Percentiles rank a stretch among this genome's conserved stretches.
Conservation (phyloP, 306 rosid species). For the Rosa multiflora region DNA sequence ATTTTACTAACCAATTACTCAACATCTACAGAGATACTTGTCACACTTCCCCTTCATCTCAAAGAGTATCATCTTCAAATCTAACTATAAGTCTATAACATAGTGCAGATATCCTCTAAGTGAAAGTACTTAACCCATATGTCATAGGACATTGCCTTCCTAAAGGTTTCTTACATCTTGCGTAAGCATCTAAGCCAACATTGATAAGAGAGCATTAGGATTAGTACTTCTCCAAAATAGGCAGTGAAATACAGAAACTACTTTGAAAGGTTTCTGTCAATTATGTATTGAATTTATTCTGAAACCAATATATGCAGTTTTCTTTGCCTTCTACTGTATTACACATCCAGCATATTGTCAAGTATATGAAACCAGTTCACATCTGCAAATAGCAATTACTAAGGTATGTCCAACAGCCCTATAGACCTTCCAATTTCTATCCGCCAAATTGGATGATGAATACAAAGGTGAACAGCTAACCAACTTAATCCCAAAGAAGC, state of each 20-base stretch:
- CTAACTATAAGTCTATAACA: not conserved
- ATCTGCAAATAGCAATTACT: not conserved
- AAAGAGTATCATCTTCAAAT: not conserved
- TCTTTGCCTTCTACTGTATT: not conserved
- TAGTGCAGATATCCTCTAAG: not conserved
- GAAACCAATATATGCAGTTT: not conserved
- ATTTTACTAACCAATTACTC: not conserved
- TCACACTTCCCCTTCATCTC: no score
- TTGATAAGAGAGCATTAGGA: not conserved
- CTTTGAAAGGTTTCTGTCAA: not conserved
- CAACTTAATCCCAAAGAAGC: not conserved
- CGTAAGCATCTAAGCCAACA: not conserved
- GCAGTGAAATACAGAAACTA: not conserved
- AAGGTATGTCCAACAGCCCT: not conserved
- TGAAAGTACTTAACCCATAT: not conserved
- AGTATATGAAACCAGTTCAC: not conserved
- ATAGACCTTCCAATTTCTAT: not conserved
- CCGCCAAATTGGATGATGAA: not conserved
- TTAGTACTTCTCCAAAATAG: not conserved
- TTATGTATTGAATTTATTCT: not conserved
- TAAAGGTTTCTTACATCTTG: not conserved
- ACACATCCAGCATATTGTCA: not conserved
- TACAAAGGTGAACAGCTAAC: not conserved
- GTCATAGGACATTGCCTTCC: conserved; percentile 5
- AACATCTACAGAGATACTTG: not conserved